Evolutionary conservation across 1,284 basidiomycete species (phyloP).

Genomic region (Dichomitus squalens): DNA sequence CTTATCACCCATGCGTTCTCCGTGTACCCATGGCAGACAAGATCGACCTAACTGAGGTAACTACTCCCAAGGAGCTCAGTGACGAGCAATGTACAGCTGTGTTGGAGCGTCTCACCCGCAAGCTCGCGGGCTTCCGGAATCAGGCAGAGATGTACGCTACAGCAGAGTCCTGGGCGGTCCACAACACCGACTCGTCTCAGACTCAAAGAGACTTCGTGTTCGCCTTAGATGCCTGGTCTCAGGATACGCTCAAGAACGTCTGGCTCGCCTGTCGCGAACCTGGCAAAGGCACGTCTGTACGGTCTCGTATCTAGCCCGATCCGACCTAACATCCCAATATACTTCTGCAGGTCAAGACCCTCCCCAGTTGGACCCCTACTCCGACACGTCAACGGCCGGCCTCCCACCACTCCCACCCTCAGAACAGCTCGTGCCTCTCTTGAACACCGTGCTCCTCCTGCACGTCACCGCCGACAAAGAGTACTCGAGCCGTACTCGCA

Average conservation of each 20-base stretch:
- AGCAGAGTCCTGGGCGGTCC: constrained; percentile 38
- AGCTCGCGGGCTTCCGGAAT: constrained; percentile 51
- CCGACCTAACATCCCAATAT: background rate
- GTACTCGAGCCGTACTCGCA: constrained; percentile 56
- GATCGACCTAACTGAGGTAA: constrained; percentile 40
- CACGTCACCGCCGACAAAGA: constrained; percentile 49
- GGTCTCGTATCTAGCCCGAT: background rate
- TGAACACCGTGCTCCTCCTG: constrained; percentile 54
- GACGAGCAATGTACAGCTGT: constrained; percentile 39
- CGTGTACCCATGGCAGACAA: constrained; percentile 21
- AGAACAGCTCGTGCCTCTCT: constrained; percentile 38
- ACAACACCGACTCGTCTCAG: constrained; percentile 24
- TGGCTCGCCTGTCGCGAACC: constrained; percentile 53
- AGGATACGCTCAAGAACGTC: constrained; percentile 45
- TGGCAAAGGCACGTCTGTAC: constrained; percentile 38
- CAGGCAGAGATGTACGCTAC: constrained; percentile 42
- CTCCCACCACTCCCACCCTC: constrained; percentile 43
- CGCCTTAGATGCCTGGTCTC: constrained; percentile 49
- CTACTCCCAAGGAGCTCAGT: constrained; percentile 43
- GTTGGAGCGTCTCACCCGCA: constrained; percentile 48
- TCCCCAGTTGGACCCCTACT: constrained; percentile 30
- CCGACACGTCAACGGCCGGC: constrained; percentile 48
- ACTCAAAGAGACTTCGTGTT: constrained; percentile 37
- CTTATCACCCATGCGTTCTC: too few species aligned
- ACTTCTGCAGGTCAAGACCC: background rate